Evolutionary conservation across 2,329 filamentous ascomycete genomes (phyloP).

Genomic region (Colletotrichum simmondsii): DNA sequence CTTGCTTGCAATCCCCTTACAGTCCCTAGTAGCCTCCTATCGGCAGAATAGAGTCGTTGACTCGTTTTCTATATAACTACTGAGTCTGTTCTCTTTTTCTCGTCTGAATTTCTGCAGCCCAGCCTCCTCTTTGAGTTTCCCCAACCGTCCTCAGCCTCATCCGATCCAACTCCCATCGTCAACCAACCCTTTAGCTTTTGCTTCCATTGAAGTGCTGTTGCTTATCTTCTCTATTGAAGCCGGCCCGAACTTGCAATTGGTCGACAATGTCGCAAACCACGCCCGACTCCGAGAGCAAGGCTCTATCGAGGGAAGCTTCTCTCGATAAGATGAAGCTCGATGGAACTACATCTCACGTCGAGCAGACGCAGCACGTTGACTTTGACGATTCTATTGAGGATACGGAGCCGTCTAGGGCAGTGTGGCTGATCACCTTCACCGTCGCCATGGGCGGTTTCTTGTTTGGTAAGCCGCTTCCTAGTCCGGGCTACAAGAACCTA

Average conservation of each 20-base stretch:
- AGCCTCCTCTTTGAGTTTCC: background rate
- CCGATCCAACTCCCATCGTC: background rate
- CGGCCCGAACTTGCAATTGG: background rate
- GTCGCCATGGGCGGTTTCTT: slow-evolving; percentile 42
- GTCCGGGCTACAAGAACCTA: background rate
- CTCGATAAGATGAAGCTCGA: slow-evolving; percentile 9
- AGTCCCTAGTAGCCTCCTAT: background rate
- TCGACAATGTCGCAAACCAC: slow-evolving; percentile 14
- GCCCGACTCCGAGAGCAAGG: slow-evolving; percentile 6
- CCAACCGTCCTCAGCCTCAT: background rate
- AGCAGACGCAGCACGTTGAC: slow-evolving; percentile 32
- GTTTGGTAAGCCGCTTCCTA: slow-evolving; percentile 34
- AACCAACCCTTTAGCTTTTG: background rate
- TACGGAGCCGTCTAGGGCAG: slow-evolving; percentile 38
- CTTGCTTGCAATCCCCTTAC: too few relatives aligned
- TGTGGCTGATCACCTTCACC: slow-evolving; percentile 42
- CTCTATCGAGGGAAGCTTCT: slow-evolving; percentile 2
- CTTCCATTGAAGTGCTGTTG: background rate
- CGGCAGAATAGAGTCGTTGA: background rate
- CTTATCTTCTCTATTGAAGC: background rate
- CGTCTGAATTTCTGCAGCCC: slow-evolving; percentile 4
- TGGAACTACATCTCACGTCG: slow-evolving; percentile 5
- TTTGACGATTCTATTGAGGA: slow-evolving; percentile 42
- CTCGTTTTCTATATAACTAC: slow-evolving; percentile 14
- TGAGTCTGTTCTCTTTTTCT: background rate